phyloP scores from a whole-genome alignment of 441 rosid species.

The Brassica hybrid region DNA sequence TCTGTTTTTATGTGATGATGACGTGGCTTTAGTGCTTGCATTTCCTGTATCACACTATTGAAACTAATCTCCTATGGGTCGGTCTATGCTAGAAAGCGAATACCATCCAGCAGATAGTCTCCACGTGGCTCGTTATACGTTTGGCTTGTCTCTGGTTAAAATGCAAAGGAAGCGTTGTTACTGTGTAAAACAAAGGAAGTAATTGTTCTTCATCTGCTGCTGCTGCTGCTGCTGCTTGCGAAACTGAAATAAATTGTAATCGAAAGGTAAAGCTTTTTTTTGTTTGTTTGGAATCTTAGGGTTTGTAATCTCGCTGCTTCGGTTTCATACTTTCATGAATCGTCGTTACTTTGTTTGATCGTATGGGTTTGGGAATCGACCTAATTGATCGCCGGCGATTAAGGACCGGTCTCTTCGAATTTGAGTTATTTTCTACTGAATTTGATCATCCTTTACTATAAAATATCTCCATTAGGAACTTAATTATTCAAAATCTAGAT shows the following conservation, averaged over 20 bases:
- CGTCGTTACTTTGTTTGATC: neutral
- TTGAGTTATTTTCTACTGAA: slow-evolving; percentile 9
- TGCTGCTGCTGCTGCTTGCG: slow-evolving; percentile 7
- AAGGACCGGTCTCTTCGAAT: neutral
- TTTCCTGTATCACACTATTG: neutral
- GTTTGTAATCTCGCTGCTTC: neutral
- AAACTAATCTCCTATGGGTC: neutral
- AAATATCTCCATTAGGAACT: neutral
- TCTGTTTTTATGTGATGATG: neutral
- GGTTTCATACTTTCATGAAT: neutral
- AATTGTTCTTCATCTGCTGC: slow-evolving; percentile 10
- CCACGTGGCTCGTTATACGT: slow-evolving; percentile 22
- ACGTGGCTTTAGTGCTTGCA: neutral
- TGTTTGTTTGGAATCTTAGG: slow-evolving; percentile 3
- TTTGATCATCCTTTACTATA: neutral
- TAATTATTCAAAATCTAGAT: slow-evolving; percentile 6
- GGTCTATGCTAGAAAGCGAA: neutral
- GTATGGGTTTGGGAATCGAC: neutral
- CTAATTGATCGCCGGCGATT: slow-evolving; percentile 28
- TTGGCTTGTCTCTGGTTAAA: neutral
- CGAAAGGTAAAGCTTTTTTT: slow-evolving; percentile 30
- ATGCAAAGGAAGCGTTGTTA: neutral
- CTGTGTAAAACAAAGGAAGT: neutral
- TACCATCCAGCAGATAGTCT: slow-evolving; percentile 13
- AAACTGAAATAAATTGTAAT: slow-evolving; percentile 21